Evolutionary conservation across 2,329 filamentous ascomycete genomes (phyloP).

Genomic region (Teratosphaeria destructans): DNA sequence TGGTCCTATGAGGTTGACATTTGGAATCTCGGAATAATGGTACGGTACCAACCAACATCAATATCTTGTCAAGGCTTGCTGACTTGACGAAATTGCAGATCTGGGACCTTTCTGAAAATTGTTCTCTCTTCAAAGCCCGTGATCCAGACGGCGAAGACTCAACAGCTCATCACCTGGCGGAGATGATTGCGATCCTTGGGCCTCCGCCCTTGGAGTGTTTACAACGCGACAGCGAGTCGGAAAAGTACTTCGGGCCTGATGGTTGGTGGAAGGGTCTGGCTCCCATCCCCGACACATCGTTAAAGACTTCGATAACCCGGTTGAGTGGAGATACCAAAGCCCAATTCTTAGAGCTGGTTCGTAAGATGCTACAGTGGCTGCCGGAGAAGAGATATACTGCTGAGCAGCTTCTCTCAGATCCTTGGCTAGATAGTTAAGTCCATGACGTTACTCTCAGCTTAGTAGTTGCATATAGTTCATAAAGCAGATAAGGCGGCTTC

Average conservation of each 20-base stretch:
- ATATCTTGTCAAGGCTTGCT: constrained; percentile 2
- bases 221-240: constrained; percentile 3
- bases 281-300: constrained; percentile 4
- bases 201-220: constrained; percentile 10
- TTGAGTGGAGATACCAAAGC: constrained; percentile 22
- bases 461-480: no score
- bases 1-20: not conserved
- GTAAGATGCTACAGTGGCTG: constrained; percentile 29
- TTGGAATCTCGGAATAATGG: not conserved
- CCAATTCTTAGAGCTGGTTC: constrained; percentile 26
- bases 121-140: constrained; percentile 11
- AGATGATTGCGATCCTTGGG: constrained; percentile 12
- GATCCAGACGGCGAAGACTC: not conserved
- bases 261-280: not conserved
- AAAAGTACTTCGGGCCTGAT: constrained; percentile 5
- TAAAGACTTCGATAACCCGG: constrained; percentile 8
- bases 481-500: no score
- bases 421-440: not conserved
- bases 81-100: not conserved
- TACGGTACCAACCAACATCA: not conserved
- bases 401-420: constrained; percentile 2
- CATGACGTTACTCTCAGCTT: no score
- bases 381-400: constrained; percentile 30
- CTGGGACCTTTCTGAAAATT: constrained; percentile 6
- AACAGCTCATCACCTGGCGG: constrained; percentile 2